Conservation (phyloP, 108 stramenopile genomes). For the Fragilariopsis cylindrus region DNA sequence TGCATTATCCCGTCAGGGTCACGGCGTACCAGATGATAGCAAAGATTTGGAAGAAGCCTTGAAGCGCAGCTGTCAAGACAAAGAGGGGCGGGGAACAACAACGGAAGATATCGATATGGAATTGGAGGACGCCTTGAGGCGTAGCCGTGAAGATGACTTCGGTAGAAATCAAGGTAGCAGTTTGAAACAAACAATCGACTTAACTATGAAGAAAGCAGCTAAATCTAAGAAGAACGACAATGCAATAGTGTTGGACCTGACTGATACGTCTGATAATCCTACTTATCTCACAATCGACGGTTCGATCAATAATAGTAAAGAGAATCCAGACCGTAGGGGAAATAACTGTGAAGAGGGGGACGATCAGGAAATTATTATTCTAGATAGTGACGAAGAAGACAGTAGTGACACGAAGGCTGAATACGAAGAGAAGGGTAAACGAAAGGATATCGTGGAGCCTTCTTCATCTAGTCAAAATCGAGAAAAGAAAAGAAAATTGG, state of each 20-base stretch:
- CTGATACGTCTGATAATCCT: neutral
- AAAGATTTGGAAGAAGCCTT: slow-evolving; percentile 10
- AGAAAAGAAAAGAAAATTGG: slow-evolving; percentile 13
- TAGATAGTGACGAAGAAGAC: slow-evolving; percentile 10
- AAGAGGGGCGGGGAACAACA: too few species aligned
- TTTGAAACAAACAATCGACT: neutral
- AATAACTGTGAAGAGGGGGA: neutral
- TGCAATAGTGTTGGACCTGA: slow-evolving; percentile 5
- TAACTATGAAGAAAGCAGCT: neutral
- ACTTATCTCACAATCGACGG: too few species aligned
- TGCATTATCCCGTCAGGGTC: neutral
- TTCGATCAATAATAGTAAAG: too few species aligned
- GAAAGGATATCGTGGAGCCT: neutral
- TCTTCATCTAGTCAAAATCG: neutral
- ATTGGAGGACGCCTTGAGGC: neutral
- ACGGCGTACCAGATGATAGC: neutral
- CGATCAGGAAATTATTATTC: neutral
- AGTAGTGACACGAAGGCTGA: too few species aligned
- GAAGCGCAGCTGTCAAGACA: neutral
- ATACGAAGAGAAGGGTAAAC: neutral
- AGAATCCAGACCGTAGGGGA: neutral
- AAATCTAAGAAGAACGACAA: neutral
- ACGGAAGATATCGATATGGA: neutral
- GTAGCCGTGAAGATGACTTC: neutral
- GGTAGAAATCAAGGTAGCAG: neutral